Conservation (phyloP, 164 flowering plant species). For the Liriodendron chinense region DNA sequence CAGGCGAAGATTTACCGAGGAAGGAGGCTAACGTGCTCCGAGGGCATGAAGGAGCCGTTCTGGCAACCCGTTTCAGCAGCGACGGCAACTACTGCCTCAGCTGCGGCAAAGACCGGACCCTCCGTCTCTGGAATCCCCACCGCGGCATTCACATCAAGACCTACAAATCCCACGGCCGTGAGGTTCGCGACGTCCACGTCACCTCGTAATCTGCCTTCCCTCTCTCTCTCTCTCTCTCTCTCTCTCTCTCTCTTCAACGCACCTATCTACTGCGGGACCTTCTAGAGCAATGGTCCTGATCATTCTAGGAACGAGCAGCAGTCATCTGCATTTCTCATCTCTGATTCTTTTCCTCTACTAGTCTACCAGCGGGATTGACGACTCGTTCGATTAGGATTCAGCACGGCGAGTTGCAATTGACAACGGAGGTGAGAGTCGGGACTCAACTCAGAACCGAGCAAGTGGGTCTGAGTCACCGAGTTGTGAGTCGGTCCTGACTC, state of each 20-base stretch:
- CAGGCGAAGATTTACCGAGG: constrained; percentile 32
- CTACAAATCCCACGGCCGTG: constrained; percentile 91
- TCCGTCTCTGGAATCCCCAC: constrained; percentile 97
- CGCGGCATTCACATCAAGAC: constrained; percentile 90
- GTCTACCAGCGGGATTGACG: no score
- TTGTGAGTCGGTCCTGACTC: no score
- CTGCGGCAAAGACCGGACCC: constrained; percentile 91
- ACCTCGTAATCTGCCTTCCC: constrained; percentile 45
- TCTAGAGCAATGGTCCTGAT: not conserved
- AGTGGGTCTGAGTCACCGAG: no score
- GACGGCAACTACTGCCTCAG: constrained; percentile 90
- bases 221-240: not conserved
- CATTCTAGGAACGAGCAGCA: not conserved
- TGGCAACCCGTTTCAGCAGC: constrained; percentile 75
- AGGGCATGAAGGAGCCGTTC: constrained; percentile 88
- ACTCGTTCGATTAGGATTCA: no score
- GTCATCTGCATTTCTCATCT: no score
- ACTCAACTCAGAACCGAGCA: no score
- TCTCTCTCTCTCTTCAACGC: not conserved
- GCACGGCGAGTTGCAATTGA: no score
- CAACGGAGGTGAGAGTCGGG: no score
- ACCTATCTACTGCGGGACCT: no score
- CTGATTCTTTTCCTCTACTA: no score
- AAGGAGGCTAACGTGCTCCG: constrained; percentile 57
- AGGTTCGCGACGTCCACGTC: constrained; percentile 89